These are phyloP conservation scores for Aspergillus thermomutatus DNA, from an alignment of 2,329 filamentous ascomycete genomes.

Conservation along the genomic window DNA sequence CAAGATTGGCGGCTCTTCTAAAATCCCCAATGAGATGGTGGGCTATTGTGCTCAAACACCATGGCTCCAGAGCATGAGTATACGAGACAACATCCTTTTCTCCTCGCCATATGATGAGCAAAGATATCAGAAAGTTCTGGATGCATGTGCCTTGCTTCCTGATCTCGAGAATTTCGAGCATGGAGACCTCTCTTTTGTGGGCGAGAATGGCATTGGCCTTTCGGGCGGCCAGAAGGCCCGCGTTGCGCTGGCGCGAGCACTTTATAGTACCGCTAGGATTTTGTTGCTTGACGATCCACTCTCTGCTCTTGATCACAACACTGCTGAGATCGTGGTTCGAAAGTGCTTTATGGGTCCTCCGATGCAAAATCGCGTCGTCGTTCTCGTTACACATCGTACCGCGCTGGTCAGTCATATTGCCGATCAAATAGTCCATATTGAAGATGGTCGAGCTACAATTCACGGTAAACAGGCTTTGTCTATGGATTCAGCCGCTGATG, in stretches of 20 bases:
- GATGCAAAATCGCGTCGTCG: conserved; percentile 50
- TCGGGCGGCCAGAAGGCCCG: conserved; percentile 61
- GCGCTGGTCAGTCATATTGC: conserved; percentile 72
- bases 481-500: conserved; percentile 37
- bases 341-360: conserved; percentile 56
- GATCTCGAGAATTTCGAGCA: conserved; percentile 63
- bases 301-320: conserved; percentile 62
- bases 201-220: conserved; percentile 60
- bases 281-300: conserved; percentile 59
- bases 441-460: conserved; percentile 55
- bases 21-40: conserved; percentile 54
- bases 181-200: conserved; percentile 60
- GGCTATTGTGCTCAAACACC: conserved; percentile 65
- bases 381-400: conserved; percentile 63
- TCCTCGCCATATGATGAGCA: conserved; percentile 64
- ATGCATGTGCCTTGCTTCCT: conserved; percentile 59
- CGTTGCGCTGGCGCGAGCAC: conserved; percentile 58
- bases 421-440: conserved; percentile 68
- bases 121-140: conserved; percentile 65
- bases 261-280: conserved; percentile 55
- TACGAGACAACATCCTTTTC: conserved; percentile 66
- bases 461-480: conserved; percentile 48
- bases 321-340: conserved; percentile 58
- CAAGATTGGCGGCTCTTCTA: conserved; percentile 48
- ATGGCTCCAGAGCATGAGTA: conserved; percentile 68